Evolutionary conservation across 1,284 basidiomycete species (phyloP).

Genomic region (Puccinia horiana): DNA sequence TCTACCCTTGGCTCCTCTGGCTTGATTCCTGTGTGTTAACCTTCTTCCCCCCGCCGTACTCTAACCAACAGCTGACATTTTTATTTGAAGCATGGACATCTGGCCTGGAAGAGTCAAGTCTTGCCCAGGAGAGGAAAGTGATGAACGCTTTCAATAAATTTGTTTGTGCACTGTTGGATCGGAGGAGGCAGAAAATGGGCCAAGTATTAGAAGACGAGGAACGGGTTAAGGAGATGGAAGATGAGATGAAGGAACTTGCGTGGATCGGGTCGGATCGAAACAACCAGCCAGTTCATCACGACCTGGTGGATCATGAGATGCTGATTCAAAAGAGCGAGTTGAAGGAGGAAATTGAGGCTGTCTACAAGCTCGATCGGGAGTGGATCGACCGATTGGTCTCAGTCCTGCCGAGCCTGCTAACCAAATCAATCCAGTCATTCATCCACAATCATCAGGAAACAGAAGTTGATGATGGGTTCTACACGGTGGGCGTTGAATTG

Average conservation of each 20-base stretch:
- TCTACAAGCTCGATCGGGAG: not conserved
- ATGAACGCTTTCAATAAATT: not conserved
- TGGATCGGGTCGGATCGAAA: not conserved
- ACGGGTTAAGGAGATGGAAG: not conserved
- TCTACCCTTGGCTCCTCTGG: not conserved
- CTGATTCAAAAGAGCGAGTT: conserved; percentile 2
- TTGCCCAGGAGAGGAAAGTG: not conserved
- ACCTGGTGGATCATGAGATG: not conserved
- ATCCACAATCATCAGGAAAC: not conserved
- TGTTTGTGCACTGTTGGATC: not conserved
- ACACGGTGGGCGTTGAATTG: not conserved
- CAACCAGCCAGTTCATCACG: not conserved
- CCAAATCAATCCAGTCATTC: not conserved
- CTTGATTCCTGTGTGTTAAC: conserved; percentile 7
- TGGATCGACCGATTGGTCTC: not conserved
- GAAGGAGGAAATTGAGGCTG: not conserved
- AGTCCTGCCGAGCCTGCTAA: not conserved
- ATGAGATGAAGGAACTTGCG: not conserved
- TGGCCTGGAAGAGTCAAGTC: conserved; percentile 14
- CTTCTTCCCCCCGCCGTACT: not conserved
- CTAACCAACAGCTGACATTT: not conserved
- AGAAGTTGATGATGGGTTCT: not conserved
- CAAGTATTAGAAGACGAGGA: conserved; percentile 1
- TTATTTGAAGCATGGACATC: conserved; percentile 13
- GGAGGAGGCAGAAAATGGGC: not conserved